These are phyloP conservation scores for Zasmidium cellare DNA, from an alignment of 2,329 filamentous ascomycete species.

Conservation along the genomic window DNA sequence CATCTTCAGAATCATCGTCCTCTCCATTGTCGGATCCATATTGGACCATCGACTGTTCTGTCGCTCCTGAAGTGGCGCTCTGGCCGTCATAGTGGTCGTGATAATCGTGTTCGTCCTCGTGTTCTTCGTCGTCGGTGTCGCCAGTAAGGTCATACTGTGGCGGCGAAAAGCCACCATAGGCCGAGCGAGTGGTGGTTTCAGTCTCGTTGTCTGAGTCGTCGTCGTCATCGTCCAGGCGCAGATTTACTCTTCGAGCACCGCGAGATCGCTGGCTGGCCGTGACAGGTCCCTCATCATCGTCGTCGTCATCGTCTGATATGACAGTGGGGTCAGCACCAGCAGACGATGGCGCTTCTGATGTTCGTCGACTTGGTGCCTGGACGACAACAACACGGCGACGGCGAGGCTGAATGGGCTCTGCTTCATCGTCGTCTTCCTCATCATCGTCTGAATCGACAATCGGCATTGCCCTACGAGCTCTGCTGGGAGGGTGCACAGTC, in stretches of 20 bases:
- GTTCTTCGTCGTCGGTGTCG: slow-evolving; percentile 4
- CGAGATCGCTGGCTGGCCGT: neutral
- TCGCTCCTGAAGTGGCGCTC: neutral
- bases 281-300: slow-evolving; percentile 19
- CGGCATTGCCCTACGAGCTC: neutral
- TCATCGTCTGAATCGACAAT: slow-evolving; percentile 27
- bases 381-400: slow-evolving; percentile 2
- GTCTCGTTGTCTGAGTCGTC: slow-evolving; percentile 12
- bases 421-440: slow-evolving; percentile 14
- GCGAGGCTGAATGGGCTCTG: slow-evolving; percentile 1
- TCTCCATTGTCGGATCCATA: neutral
- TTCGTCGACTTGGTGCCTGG: neutral
- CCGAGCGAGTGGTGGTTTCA: neutral
- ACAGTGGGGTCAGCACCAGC: slow-evolving; percentile 12
- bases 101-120: neutral
- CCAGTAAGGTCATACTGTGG: slow-evolving; percentile 12
- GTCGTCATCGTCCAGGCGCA: slow-evolving; percentile 16
- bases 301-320: slow-evolving; percentile 14
- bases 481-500: slow-evolving; percentile 3
- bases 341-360: slow-evolving; percentile 9
- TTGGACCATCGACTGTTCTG: neutral
- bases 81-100: slow-evolving; percentile 6
- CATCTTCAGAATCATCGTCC: slow-evolving; percentile 14
- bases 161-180: slow-evolving; percentile 18
- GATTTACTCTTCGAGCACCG: slow-evolving; percentile 2